Conservation (phyloP, 805 yeast genomes). For the Sugiyamaella chiloensis region DNA sequence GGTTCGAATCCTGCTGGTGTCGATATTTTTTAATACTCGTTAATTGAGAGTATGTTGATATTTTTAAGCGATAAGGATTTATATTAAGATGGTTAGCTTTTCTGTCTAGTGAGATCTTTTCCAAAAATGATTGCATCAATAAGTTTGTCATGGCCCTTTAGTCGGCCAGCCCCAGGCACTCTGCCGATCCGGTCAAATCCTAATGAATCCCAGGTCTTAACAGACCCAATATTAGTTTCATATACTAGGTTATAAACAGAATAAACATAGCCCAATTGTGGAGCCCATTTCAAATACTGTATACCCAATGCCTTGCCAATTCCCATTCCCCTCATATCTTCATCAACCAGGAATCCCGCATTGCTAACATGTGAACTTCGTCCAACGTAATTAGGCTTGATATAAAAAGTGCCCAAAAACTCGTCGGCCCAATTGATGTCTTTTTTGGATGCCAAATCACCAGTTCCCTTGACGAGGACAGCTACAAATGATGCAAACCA, state of each 20-base stretch:
- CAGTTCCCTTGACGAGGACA: conserved; percentile 50
- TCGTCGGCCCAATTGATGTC: conserved; percentile 43
- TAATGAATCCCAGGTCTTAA: conserved; percentile 74
- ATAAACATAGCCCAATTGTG: conserved; percentile 71
- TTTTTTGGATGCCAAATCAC: conserved; percentile 5
- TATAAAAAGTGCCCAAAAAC: conserved; percentile 70
- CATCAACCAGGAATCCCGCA: conserved; percentile 77
- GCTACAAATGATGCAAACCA: conserved; percentile 71
- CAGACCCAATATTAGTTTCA: conserved; percentile 73
- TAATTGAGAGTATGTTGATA: neutral
- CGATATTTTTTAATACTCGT: conserved; percentile 41
- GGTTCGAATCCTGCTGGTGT: conserved; percentile 79
- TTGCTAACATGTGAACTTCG: conserved; percentile 85
- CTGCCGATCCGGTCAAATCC: conserved; percentile 80
- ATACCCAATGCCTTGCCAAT: conserved; percentile 70
- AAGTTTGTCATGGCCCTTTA: conserved; percentile 59
- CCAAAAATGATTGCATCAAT: conserved; percentile 82
- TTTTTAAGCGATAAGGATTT: neutral
- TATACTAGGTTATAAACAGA: conserved; percentile 87
- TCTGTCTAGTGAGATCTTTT: neutral
- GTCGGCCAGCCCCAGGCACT: conserved; percentile 66
- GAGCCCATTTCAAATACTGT: conserved; percentile 68
- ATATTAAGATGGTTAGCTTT: neutral
- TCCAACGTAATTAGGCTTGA: conserved; percentile 85
- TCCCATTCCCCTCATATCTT: conserved; percentile 57